These are phyloP conservation scores for Tetrahymena elliotti DNA, from an alignment of 73 alveolate genomes.

Conservation along the genomic window DNA sequence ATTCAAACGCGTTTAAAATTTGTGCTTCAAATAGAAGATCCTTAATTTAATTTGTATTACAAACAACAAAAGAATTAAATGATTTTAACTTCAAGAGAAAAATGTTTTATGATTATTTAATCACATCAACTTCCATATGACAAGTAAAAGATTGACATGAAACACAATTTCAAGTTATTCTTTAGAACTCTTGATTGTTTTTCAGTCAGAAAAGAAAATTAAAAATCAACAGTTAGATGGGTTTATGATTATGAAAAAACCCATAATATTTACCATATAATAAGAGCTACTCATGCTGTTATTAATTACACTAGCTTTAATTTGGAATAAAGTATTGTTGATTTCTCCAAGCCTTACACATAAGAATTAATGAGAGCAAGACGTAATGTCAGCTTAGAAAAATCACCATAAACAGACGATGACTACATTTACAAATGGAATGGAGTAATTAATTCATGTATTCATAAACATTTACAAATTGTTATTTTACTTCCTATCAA, in stretches of 20 bases:
- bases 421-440: not conserved
- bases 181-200: not conserved
- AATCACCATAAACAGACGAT: not conserved
- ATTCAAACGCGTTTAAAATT: not conserved
- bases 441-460: not conserved
- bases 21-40: not conserved
- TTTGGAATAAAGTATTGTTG: not conserved
- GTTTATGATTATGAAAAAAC: not conserved
- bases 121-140: not conserved
- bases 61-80: not conserved
- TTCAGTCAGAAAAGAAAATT: not conserved
- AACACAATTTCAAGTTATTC: not conserved
- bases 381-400: not conserved
- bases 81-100: not conserved
- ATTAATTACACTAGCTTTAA: not conserved
- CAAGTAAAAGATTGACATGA: not conserved
- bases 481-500: too few relatives aligned
- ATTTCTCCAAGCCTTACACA: not conserved
- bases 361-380: not conserved
- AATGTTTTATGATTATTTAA: not conserved
- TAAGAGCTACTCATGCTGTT: not conserved
- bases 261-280: not conserved
- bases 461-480: too few relatives aligned
- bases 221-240: not conserved
- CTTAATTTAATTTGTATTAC: not conserved